Evolutionary conservation across 495 filamentous ascomycete species (phyloP), one percentile per base, ranked within the genome.

Genomic region (Astrocystis sublimbata): DNA sequence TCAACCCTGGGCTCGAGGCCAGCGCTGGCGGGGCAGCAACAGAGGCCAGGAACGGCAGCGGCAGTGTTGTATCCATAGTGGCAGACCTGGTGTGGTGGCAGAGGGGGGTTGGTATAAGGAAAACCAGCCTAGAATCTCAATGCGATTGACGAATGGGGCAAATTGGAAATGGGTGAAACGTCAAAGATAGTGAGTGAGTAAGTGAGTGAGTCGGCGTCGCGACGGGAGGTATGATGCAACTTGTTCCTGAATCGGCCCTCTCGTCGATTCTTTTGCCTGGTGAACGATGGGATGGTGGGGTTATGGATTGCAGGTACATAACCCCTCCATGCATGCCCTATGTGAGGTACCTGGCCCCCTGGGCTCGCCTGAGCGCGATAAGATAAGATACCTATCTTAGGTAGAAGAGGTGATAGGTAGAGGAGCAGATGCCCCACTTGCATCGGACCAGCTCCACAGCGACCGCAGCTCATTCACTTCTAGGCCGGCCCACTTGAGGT

Each of bases 31-130:
- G 79, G 47, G 88, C 72, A 65, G 82, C 77, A 59, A 89, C 83
- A 50, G 80, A 75, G 63, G 85, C 79, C 38, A 88, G 78, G 69
- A 86, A 83, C 9, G 83, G 82, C 21, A 86, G 75, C 10, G 82
- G 79, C 38, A 84, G 75, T 38, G 77, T 81, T 19, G 82, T 79
- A 65, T 84, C 82, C 83, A 85, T 85, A 56, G 53, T 71, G 51
- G 61, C 40, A 35, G 17, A 36, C 23, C 43, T 59, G 24, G 26
- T 13, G 28, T 47, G 58, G 6, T 60, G 17, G 9, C 24, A 17
- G 38, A 45, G 26, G 26, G 38, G 5, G 4, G 35, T 42, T n/a
- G 5, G 7, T 42, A 54, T 24, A 6, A 24, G n/a, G 19, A 52
- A 15, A 12, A 53, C 30, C 23, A 46, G 36, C 33, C 31, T 30